Percentiles rank a stretch among this genome's conserved stretches.
Evolutionary conservation across 176 grass and related monocot genomes (phyloP).

Genomic region (Alloteropsis semialata): DNA sequence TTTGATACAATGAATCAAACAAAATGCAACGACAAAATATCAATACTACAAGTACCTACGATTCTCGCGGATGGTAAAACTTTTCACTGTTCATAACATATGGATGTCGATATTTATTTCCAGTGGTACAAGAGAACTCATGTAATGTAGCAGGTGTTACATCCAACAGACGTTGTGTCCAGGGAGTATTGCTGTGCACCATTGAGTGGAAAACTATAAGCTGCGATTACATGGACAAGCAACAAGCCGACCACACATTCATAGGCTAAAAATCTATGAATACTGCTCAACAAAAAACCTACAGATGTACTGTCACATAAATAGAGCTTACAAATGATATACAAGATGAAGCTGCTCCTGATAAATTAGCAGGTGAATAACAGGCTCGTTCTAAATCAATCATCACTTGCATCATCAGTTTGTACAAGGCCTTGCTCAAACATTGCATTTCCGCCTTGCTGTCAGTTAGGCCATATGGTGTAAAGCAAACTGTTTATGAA

Average conservation of each 20-base stretch:
- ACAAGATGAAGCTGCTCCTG: conserved; percentile 13
- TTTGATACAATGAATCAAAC: too few relatives aligned
- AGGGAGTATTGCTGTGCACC: background rate
- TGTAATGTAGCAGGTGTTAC: background rate
- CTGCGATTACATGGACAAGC: conserved; percentile 5
- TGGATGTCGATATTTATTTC: conserved; percentile 28
- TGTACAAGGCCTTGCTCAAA: background rate
- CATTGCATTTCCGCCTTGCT: background rate
- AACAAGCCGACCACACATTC: background rate
- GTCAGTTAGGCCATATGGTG: background rate
- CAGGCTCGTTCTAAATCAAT: background rate
- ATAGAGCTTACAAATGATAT: conserved; percentile 26
- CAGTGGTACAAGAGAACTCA: background rate
- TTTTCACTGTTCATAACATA: too few relatives aligned
- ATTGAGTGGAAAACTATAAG: background rate
- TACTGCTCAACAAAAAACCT: conserved; percentile 19
- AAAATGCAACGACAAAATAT: too few relatives aligned
- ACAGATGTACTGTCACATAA: conserved; percentile 18
- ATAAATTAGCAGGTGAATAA: conserved; percentile 10
- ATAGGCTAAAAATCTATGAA: conserved; percentile 10
- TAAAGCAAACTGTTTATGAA: conserved; percentile 6
- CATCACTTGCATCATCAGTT: background rate
- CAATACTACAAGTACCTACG: too few relatives aligned
- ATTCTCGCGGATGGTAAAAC: too few relatives aligned
- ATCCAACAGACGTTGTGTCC: background rate